Conservation (phyloP, 2,329 filamentous ascomycete genomes). For the Aspergillus pseudonomiae region DNA sequence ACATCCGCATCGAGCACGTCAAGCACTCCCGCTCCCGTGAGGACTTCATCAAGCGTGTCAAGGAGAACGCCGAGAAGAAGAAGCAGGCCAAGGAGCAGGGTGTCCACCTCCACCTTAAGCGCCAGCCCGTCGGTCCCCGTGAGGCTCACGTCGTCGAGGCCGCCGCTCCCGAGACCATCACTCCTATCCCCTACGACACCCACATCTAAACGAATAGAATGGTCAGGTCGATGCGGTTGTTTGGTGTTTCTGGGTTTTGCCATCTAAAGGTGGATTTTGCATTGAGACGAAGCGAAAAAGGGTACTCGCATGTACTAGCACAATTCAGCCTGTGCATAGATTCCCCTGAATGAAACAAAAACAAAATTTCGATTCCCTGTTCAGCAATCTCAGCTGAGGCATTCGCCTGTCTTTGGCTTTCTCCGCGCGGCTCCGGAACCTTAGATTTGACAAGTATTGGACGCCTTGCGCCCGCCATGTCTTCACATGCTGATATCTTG, state of each 20-base stretch:
- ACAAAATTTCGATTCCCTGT: constrained; percentile 38
- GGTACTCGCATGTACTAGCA: constrained; percentile 43
- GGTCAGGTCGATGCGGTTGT: constrained; percentile 41
- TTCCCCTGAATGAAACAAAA: constrained; percentile 49
- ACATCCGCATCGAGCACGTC: constrained; percentile 98
- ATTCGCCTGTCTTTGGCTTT: background rate
- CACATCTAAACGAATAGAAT: constrained; percentile 73
- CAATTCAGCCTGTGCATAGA: constrained; percentile 46
- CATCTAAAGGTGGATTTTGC: constrained; percentile 38
- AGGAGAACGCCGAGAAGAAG: constrained; percentile 92
- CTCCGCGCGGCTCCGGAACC: background rate
- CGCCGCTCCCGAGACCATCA: constrained; percentile 87
- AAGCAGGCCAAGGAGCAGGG: constrained; percentile 90
- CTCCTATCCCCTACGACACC: constrained; percentile 94
- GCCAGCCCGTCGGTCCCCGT: constrained; percentile 78
- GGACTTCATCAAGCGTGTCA: constrained; percentile 94
- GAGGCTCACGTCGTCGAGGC: constrained; percentile 80
- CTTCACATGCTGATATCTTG: background rate
- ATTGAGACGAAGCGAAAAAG: constrained; percentile 43
- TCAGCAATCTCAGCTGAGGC: constrained; percentile 7
- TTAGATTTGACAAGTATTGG: background rate
- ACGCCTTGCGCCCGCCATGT: background rate
- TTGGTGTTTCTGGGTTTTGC: constrained; percentile 43
- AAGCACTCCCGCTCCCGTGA: constrained; percentile 91
- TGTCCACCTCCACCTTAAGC: constrained; percentile 87